These are phyloP conservation scores for Nematodospora valgi DNA, from an alignment of 805 yeast species.

Conservation along the genomic window DNA sequence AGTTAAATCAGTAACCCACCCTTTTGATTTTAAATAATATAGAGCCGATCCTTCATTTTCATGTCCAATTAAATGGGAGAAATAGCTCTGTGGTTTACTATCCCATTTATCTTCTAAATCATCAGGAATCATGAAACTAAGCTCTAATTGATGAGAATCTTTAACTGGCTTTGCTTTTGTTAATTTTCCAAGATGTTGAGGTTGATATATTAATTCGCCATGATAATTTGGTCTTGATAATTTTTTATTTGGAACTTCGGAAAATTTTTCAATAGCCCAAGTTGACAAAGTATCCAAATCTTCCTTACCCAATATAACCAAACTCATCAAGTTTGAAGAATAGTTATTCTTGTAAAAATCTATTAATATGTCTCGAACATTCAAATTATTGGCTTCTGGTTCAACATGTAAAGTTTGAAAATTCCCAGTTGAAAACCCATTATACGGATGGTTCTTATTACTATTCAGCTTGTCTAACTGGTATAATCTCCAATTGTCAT, in stretches of 20 bases:
- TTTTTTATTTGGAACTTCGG: conserved; percentile 53
- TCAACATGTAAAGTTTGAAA: conserved; percentile 63
- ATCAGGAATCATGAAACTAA: conserved; percentile 75
- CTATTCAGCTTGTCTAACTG: conserved; percentile 78
- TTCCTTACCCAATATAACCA: conserved; percentile 82
- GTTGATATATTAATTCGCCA: conserved; percentile 44
- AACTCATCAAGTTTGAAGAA: conserved; percentile 84
- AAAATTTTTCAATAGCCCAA: conserved; percentile 69
- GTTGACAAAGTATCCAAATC: conserved; percentile 63
- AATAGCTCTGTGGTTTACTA: conserved; percentile 65
- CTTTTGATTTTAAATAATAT: conserved; percentile 60
- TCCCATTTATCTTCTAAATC: conserved; percentile 59
- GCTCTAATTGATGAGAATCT: conserved; percentile 65
- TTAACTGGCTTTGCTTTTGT: conserved; percentile 77
- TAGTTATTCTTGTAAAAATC: conserved; percentile 70
- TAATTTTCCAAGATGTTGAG: conserved; percentile 48
- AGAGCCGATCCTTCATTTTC: conserved; percentile 87
- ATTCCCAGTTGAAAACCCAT: conserved; percentile 90
- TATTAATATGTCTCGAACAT: conserved; percentile 78
- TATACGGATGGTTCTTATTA: conserved; percentile 76
- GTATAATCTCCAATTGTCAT: conserved; percentile 82
- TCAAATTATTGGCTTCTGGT: conserved; percentile 58
- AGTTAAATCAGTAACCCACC: conserved; percentile 78
- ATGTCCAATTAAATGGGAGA: conserved; percentile 84
- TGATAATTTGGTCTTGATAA: conserved; percentile 44